These are phyloP conservation scores for Oemleria cerasiformis DNA, from an alignment of 306 rosid genomes.

Conservation along the genomic window DNA sequence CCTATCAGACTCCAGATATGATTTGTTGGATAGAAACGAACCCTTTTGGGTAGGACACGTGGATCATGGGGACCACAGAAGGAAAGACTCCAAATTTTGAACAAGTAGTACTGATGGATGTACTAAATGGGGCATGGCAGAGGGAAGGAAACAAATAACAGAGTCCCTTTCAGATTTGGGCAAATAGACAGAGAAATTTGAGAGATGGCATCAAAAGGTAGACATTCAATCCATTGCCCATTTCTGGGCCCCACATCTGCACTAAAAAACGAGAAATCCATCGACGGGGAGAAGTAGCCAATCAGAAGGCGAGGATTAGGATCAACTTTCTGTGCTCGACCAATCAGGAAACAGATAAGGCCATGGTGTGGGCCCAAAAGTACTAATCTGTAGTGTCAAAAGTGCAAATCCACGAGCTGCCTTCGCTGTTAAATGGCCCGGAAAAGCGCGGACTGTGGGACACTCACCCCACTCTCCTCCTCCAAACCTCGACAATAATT, in stretches of 20 bases:
- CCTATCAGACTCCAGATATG: not conserved
- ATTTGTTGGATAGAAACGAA: not conserved
- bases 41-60: not conserved
- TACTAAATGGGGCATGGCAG: not conserved
- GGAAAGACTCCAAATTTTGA: constrained; percentile 22
- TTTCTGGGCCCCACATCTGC: constrained; percentile 10
- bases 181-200: constrained; percentile 1
- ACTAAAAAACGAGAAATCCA: constrained; percentile 40
- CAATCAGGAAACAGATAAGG: constrained; percentile 66
- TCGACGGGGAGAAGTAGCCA: constrained; percentile 30
- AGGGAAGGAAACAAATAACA: constrained; percentile 21
- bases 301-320: constrained; percentile 38
- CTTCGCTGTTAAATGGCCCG: constrained; percentile 30
- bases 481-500: not conserved
- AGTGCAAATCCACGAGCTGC: constrained; percentile 36
- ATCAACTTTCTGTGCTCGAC: constrained; percentile 38
- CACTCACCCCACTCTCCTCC: constrained; percentile 13
- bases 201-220: constrained; percentile 3
- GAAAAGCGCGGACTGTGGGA: constrained; percentile 69
- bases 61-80: constrained; percentile 33
- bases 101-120: constrained; percentile 14
- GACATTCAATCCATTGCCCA: constrained; percentile 27
- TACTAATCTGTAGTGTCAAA: constrained; percentile 30
- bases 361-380: constrained; percentile 40
- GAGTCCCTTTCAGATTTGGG: constrained; percentile 29